A percentile compares a stretch with the other conserved stretches of the same genome.
These are phyloP conservation scores for Pythium dissimile DNA, from an alignment of 352 stramenopile genomes.

Conservation along the genomic window DNA sequence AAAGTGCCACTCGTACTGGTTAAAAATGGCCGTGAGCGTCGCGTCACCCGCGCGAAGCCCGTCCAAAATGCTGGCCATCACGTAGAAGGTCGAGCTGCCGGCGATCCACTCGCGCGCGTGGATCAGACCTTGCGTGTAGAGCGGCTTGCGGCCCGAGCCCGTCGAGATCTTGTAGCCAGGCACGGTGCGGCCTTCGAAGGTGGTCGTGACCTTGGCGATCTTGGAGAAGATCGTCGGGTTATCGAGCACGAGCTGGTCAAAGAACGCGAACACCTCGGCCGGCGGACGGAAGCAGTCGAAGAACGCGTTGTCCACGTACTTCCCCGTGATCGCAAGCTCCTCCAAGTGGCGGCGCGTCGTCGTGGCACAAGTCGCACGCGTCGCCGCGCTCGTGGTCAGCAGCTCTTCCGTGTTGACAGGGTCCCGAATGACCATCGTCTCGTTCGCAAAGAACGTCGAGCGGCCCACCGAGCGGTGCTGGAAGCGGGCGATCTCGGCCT, in stretches of 20 bases:
- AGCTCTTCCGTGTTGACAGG: conserved; percentile 15
- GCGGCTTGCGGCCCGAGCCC: conserved; percentile 10
- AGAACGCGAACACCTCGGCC: conserved; percentile 25
- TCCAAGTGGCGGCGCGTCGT: conserved; percentile 4
- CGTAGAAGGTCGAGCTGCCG: conserved; percentile 26
- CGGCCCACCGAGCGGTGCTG: neutral
- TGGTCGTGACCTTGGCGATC: conserved; percentile 26
- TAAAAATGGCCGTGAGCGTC: conserved; percentile 20
- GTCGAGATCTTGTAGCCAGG: conserved; percentile 35
- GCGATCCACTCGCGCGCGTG: conserved; percentile 36
- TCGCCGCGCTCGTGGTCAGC: neutral
- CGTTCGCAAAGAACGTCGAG: neutral
- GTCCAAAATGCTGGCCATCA: conserved; percentile 26
- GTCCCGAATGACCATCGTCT: conserved; percentile 14
- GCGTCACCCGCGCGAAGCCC: conserved; percentile 15
- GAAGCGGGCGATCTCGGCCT: conserved; percentile 6
- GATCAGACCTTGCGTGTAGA: conserved; percentile 29
- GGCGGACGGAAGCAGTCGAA: conserved; percentile 34
- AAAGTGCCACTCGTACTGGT: conserved; percentile 33
- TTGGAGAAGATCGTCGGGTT: conserved; percentile 29
- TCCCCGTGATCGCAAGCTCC: neutral
- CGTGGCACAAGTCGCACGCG: conserved; percentile 3
- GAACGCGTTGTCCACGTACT: conserved; percentile 30
- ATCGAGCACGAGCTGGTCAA: conserved; percentile 24
- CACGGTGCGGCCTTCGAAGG: conserved; percentile 17